Evolutionary conservation across 176 grass and related monocot species (phyloP).

Genomic region (Typha latifolia): DNA sequence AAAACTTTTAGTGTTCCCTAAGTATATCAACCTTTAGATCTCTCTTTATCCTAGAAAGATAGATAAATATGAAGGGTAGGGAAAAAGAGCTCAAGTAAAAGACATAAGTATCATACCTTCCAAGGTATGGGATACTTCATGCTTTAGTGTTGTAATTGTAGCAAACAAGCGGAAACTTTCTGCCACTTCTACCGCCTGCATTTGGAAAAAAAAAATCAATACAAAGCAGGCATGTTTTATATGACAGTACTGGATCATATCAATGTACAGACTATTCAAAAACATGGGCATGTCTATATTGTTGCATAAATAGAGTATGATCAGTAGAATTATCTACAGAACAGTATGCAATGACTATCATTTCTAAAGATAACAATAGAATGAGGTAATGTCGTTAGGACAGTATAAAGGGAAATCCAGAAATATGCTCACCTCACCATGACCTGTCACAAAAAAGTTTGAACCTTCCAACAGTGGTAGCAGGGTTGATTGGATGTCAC

Average conservation of each 20-base stretch:
- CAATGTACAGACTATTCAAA: too few relatives aligned
- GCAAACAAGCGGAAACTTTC: slow-evolving; percentile 83
- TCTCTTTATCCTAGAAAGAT: too few relatives aligned
- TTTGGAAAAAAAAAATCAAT: neutral
- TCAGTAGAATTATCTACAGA: too few relatives aligned
- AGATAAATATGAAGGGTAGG: neutral
- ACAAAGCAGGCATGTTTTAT: too few relatives aligned
- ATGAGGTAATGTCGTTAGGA: neutral
- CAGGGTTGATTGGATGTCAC: slow-evolving; percentile 75
- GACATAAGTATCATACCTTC: slow-evolving; percentile 41
- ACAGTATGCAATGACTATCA: neutral
- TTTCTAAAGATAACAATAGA: slow-evolving; percentile 11
- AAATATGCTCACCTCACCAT: slow-evolving; percentile 55
- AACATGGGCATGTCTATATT: too few relatives aligned
- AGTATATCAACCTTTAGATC: too few relatives aligned
- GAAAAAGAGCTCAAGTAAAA: neutral
- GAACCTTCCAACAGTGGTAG: slow-evolving; percentile 84
- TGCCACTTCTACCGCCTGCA: slow-evolving; percentile 59
- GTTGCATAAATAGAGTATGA: too few relatives aligned
- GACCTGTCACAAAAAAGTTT: slow-evolving; percentile 60
- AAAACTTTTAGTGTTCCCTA: too few relatives aligned
- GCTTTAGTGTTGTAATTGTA: slow-evolving; percentile 65
- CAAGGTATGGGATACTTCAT: slow-evolving; percentile 49
- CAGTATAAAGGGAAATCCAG: slow-evolving; percentile 1
- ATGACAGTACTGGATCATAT: too few relatives aligned